Evolutionary conservation across 2,329 filamentous ascomycete species (phyloP), one percentile per base, ranked within the genome.

Genomic region (Parascedosporium putredinis): DNA sequence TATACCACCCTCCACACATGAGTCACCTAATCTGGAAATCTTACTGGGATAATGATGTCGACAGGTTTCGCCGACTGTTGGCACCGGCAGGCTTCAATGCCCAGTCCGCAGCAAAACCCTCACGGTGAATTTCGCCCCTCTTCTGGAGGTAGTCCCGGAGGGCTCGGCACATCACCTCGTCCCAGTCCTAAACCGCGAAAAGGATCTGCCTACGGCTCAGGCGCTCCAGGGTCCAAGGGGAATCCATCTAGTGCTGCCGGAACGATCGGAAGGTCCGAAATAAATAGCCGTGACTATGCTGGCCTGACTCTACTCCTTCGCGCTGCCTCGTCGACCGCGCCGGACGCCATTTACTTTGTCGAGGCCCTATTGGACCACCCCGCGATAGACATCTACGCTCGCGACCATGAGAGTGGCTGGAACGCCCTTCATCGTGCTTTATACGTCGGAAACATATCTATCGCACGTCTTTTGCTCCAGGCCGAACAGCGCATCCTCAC

Each of bases 11-110:
- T 59, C 67, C 65, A 71, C 81, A 81, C 81, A 93, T 97, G 91
- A 97, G 88, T 84, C 85, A 89, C 74, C 80, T 86, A 79, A 82
- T 98, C 68, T 96, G 91, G 91, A 90, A 89, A 78, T 88, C 81
- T 67, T 97, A 91, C 67, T 85, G 94, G 75, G 86, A 96, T 81
- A 87, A 96, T 78, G 89, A 98, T 81, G 86, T 95, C 81, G 90
- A 95, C 67, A 82, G 74, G 64, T 97, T 98, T 78, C 85, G 86
- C 48, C 31, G 84, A 73, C 79, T 94, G 64, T 78, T 98, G 78
- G 83, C 83, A 63, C 81, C 80, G 66, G 76, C 84, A 69, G 74
- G 76, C 63, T 76, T 75, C 65, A 76, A 71, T 62, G 63, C 73
- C 55, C 78, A 79, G 58, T 62, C 70, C 52, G 63, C 72, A 52